Base-by-base conservation (phyloP, 129 eudicot species). In the Glebionis coronaria region DNA sequence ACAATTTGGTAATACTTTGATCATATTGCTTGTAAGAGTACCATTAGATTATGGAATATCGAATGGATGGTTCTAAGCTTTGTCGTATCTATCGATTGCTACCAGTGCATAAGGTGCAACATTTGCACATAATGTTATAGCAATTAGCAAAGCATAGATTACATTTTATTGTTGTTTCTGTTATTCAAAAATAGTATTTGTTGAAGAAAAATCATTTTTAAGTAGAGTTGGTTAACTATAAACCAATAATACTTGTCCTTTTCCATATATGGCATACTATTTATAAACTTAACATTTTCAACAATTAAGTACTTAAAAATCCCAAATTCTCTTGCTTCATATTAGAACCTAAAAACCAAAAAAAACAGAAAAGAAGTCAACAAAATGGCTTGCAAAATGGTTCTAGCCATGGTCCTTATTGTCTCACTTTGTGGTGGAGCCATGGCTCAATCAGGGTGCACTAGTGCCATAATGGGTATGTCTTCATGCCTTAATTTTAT, bases 391-490 rank as follows among this genome's bases (percentile, higher is more conserved):
- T 49, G 16, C n/a, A 47, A 44, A 16, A 13, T 64, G 61, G 49
- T 75, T 57, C 74, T 85, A 61, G 77, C 73, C 70, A 38, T 79
- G 42, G 76, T 77, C 44, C 31, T 87, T 9, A 51, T 72, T 14
- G 73, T 82, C 35, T 75, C 78, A 70, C 56, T 67, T 1, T 77
- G 80, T 62, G 65, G 68, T 23, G 80, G 85, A 68, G 78, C 81
- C 63, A 60, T 28, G 49, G 98, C 86, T 71, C 95, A 88, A 82
- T 80, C 92, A 12, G 79, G 87, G 71, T 93, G 95, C 91, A 82
- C 90, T 6, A 79, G 20, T 29, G 90, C 86, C 25, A 71, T 93
- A 6, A 47, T 88, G 70, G 80, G 85, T 73, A 52, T 93, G 79
- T 76, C 87, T 35, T 67, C 95, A 0, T 92, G 98, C 61, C 82